A percentile compares a stretch with the other conserved stretches of the same genome.
These are phyloP conservation scores for Dendrobium huoshanense DNA, from an alignment of 106 monocot genomes.

Conservation along the genomic window DNA sequence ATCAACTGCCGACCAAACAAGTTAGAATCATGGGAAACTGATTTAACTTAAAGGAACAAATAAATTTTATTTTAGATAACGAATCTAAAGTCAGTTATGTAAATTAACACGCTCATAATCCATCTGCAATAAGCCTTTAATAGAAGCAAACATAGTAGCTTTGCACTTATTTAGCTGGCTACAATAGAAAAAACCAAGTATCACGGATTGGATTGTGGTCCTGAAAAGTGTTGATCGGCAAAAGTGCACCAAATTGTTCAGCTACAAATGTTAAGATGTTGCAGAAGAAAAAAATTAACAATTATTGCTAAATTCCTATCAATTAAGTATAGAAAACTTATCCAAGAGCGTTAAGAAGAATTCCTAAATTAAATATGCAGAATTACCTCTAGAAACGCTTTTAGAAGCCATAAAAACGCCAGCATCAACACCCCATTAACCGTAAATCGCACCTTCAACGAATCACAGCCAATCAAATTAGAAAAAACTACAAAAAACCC, in stretches of 20 bases:
- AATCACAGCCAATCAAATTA: neutral
- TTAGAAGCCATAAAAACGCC: conserved; percentile 81
- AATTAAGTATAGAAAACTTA: neutral
- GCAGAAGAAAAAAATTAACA: neutral
- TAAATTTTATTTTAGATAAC: neutral
- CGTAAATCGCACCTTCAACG: conserved; percentile 67
- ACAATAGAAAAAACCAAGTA: neutral
- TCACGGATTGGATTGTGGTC: neutral
- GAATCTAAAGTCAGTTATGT: neutral
- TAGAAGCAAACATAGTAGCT: neutral
- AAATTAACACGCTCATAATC: neutral
- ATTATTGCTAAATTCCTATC: neutral
- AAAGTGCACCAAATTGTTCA: neutral
- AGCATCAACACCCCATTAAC: conserved; percentile 84
- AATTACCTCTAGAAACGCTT: conserved; percentile 90
- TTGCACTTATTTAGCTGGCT: neutral
- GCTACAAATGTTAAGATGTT: neutral
- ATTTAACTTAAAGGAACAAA: neutral
- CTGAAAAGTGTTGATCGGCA: neutral
- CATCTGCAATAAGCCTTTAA: neutral
- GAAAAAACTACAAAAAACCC: neutral
- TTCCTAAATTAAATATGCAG: neutral
- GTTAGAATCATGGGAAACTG: neutral
- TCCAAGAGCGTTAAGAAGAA: neutral
- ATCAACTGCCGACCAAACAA: neutral